Evolutionary conservation across 495 filamentous ascomycete species (phyloP).

Genomic region (Penicillium soppii): DNA sequence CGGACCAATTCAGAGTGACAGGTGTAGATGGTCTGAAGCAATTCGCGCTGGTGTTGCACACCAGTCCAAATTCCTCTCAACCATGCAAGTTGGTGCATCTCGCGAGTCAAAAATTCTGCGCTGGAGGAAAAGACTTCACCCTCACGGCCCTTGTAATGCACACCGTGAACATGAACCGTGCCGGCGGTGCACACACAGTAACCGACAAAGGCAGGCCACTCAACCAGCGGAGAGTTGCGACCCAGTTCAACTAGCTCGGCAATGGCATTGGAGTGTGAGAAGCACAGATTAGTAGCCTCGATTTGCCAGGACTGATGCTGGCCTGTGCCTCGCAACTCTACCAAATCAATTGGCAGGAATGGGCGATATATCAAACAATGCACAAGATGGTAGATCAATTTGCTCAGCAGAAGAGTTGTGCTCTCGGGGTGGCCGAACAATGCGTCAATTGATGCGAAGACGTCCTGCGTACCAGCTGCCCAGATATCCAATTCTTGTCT

Average conservation of each 20-base stretch:
- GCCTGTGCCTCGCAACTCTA: conserved; percentile 71
- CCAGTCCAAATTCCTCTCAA: conserved; percentile 72
- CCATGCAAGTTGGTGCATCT: conserved; percentile 76
- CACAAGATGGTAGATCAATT: conserved; percentile 79
- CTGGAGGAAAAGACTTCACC: conserved; percentile 64
- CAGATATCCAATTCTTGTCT: conserved; percentile 80
- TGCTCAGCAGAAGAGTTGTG: conserved; percentile 74
- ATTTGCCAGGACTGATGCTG: conserved; percentile 92
- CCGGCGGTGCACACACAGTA: conserved; percentile 82
- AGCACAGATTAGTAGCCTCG: conserved; percentile 81
- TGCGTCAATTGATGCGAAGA: conserved; percentile 70
- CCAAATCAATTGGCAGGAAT: conserved; percentile 79
- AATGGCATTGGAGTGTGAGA: conserved; percentile 83
- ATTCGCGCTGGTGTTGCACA: conserved; percentile 75
- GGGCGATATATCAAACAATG: conserved; percentile 83
- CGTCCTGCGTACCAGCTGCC: conserved; percentile 77
- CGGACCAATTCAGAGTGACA: conserved; percentile 74
- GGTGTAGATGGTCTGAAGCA: conserved; percentile 68
- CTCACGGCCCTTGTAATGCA: conserved; percentile 69
- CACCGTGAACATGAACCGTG: conserved; percentile 81
- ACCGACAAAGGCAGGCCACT: conserved; percentile 80
- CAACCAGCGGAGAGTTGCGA: conserved; percentile 60
- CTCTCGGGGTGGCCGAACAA: conserved; percentile 77
- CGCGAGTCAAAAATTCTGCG: conserved; percentile 68
- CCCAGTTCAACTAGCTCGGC: conserved; percentile 79